Conservation (phyloP, 108 stramenopile genomes). For the Tribonema minus region DNA sequence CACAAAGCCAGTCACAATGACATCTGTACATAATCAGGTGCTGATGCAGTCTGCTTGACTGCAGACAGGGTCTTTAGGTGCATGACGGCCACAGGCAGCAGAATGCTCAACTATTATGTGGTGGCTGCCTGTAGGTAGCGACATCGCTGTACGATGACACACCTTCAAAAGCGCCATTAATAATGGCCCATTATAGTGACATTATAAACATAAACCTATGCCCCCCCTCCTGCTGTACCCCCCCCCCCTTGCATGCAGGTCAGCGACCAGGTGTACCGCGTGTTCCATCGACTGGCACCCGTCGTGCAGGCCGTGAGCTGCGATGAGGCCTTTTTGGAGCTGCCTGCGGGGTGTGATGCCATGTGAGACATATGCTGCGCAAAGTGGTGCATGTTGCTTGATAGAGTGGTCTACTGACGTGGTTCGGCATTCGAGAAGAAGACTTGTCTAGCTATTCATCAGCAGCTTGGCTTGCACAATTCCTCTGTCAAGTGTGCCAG, state of each 20-base stretch:
- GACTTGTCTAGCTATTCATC: background rate
- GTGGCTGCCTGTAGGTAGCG: no score
- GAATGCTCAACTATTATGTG: no score
- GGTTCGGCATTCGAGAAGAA: background rate
- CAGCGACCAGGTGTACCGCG: slow-evolving; percentile 68
- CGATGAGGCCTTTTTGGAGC: slow-evolving; percentile 81
- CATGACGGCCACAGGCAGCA: no score
- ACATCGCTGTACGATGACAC: no score
- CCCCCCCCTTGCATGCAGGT: slow-evolving; percentile 80
- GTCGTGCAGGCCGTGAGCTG: slow-evolving; percentile 80
- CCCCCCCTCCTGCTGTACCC: no score
- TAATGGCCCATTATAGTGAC: no score
- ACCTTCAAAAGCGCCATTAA: no score
- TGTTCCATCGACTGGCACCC: slow-evolving; percentile 67
- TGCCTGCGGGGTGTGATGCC: slow-evolving; percentile 53
- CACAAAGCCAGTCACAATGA: no score
- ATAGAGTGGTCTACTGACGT: background rate
- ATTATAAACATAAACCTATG: no score
- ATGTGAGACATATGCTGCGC: slow-evolving; percentile 11
- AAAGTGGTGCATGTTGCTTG: background rate
- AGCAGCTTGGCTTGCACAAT: background rate
- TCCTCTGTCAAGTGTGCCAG: background rate
- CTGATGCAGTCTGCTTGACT: no score
- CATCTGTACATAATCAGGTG: no score
- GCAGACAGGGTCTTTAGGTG: no score